These are phyloP conservation scores for Mycena capillaripes DNA, from an alignment of 768 basidiomycete species.

Conservation along the genomic window DNA sequence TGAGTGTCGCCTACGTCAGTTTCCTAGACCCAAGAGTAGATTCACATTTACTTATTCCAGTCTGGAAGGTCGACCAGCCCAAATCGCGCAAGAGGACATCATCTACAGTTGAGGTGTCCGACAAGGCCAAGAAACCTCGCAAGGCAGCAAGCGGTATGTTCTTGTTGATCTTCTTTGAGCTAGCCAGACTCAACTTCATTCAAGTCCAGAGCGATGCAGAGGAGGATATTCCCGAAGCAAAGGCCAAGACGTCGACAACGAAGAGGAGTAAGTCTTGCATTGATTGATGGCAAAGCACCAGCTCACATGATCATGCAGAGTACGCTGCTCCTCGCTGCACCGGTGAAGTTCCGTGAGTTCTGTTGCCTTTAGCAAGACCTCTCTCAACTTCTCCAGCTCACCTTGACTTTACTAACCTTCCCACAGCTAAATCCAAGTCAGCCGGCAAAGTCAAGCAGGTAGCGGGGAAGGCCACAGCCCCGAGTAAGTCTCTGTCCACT, in stretches of 20 bases:
- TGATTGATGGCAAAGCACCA: no score
- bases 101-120: not conserved
- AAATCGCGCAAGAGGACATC: conserved; percentile 7
- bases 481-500: not conserved
- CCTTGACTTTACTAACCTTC: no score
- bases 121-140: conserved; percentile 4
- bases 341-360: not conserved
- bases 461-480: not conserved
- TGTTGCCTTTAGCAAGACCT: not conserved
- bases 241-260: not conserved
- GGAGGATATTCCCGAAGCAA: not conserved
- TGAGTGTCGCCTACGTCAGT: not conserved
- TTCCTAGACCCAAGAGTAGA: not conserved
- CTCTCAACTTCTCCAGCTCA: not conserved
- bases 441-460: not conserved
- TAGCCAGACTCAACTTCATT: not conserved
- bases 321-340: not conserved
- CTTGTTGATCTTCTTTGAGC: not conserved
- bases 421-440: not conserved
- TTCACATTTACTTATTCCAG: not conserved
- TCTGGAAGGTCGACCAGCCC: not conserved
- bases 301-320: not conserved
- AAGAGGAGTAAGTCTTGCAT: conserved; percentile 6
- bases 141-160: not conserved
- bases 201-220: not conserved